phyloP scores from a whole-genome alignment of 2,329 filamentous ascomycete genomes.

The Dothidotthia symphoricarpi region DNA sequence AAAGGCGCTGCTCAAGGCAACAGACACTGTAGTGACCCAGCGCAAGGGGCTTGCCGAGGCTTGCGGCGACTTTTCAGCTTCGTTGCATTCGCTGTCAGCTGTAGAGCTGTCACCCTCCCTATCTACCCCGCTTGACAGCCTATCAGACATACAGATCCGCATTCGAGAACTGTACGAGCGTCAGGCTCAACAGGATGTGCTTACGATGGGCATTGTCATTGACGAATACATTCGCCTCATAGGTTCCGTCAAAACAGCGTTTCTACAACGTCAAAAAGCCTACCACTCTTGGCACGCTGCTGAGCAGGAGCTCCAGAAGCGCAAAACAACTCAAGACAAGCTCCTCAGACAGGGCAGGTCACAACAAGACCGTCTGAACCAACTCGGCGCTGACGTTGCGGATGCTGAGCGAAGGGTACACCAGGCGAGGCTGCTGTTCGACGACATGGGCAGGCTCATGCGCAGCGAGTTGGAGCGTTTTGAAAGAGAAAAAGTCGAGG shows the following conservation, averaged over 20 bases:
- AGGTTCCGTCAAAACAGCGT: slow-evolving; percentile 90
- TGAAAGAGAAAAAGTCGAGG: slow-evolving; percentile 95
- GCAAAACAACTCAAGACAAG: slow-evolving; percentile 86
- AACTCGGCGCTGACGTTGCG: slow-evolving; percentile 88
- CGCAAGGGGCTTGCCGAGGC: slow-evolving; percentile 92
- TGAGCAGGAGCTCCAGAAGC: slow-evolving; percentile 86
- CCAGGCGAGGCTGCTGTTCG: slow-evolving; percentile 84
- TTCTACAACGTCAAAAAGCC: slow-evolving; percentile 87
- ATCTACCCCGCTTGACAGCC: slow-evolving; percentile 82
- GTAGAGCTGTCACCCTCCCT: slow-evolving; percentile 89
- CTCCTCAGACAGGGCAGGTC: slow-evolving; percentile 91
- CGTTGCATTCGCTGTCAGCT: slow-evolving; percentile 84
- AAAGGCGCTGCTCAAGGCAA: slow-evolving; percentile 85
- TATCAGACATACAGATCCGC: slow-evolving; percentile 90
- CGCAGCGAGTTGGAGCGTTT: slow-evolving; percentile 87
- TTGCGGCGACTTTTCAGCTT: slow-evolving; percentile 88
- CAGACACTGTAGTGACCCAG: slow-evolving; percentile 88
- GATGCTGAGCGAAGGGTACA: slow-evolving; percentile 93
- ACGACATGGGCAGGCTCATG: slow-evolving; percentile 97
- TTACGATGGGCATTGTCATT: slow-evolving; percentile 95
- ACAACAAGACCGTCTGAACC: slow-evolving; percentile 91
- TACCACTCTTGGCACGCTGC: slow-evolving; percentile 93
- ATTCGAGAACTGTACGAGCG: slow-evolving; percentile 95
- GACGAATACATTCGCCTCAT: slow-evolving; percentile 98
- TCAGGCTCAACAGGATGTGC: slow-evolving; percentile 92